Conservation (phyloP, 1,284 basidiomycete species). For the Golubevia sp. region DNA sequence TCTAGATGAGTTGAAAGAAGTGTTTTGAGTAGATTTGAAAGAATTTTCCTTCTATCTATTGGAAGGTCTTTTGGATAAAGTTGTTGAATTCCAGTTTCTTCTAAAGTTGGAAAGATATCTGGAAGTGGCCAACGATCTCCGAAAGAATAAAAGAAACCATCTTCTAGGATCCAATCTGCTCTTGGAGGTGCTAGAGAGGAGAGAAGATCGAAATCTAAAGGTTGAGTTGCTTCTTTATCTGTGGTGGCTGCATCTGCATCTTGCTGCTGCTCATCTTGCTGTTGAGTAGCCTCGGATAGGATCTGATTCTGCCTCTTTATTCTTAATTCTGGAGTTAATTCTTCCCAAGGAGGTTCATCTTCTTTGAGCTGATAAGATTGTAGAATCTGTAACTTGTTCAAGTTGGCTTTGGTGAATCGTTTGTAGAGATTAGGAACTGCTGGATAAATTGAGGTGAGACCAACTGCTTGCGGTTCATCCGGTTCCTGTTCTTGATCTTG, state of each 20-base stretch:
- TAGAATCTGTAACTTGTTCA: conserved; percentile 25
- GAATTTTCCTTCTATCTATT: conserved; percentile 9
- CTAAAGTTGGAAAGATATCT: conserved; percentile 35
- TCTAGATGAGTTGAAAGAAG: conserved; percentile 50
- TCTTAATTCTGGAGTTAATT: conserved; percentile 9
- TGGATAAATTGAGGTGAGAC: conserved; percentile 34
- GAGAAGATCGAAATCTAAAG: conserved; percentile 34
- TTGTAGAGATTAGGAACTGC: conserved; percentile 39
- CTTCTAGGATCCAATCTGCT: conserved; percentile 54
- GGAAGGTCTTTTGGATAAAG: conserved; percentile 19
- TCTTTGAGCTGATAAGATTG: conserved; percentile 14
- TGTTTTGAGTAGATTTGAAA: conserved; percentile 57
- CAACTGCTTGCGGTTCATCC: too few relatives aligned
- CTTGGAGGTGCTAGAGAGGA: conserved; percentile 33
- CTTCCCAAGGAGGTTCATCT: conserved; percentile 18
- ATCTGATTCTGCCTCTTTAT: conserved; percentile 19
- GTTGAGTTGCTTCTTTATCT: not conserved
- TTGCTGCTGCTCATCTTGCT: conserved; percentile 9
- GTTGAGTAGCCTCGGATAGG: conserved; percentile 1
- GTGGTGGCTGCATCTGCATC: not conserved
- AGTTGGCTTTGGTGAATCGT: conserved; percentile 34
- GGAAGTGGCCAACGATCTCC: conserved; percentile 50
- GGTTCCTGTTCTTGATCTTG: too few relatives aligned
- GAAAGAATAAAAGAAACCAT: conserved; percentile 52
- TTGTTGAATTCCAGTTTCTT: conserved; percentile 40